Evolutionary conservation across 139 green algal species (phyloP), one percentile per base, ranked within the genome.

Genomic region (Chlorella sp.): DNA sequence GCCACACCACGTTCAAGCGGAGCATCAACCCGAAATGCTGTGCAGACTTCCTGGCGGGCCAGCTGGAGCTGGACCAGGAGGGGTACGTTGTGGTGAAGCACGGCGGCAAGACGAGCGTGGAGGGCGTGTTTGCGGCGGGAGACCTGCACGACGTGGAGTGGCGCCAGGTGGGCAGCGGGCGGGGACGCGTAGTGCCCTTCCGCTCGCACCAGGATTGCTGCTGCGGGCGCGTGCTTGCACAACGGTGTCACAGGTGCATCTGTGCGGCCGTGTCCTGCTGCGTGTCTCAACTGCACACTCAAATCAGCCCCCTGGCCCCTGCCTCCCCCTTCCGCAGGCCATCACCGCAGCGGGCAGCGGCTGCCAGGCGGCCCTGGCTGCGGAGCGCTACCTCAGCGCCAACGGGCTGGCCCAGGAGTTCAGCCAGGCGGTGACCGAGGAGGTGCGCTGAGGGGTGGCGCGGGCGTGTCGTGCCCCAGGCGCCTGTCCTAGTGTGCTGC

Each of bases 321-420:
- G 8, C 20, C 13, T 17, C 4, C 11, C n/a, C 11, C 17, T 22
- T 54, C 80, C 89, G 60, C 96, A 99, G 87, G 97, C 97, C 51
- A 93, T 99, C 88, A 99, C 97, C 1, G 97, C 97, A 36, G 97
- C 97, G 17, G 97, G 96, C 62, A 94, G 90, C 30, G 97, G 97
- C 70, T 99, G 97, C 93, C 95, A 96, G 93, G 97, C 97, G 1
- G 97, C 97, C 14, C 91, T 99, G 28, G 89, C 90, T 19, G 93
- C 90, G n/a, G 97, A 99, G 93, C 93, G 95, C 24, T 99, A 96
- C 89, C 94, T 99, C 72, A 80, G 90, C 22, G 51, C 86, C 40
- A 46, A 72, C 36, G 74, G 68, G 11, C 62, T 87, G 74, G 70
- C 41, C 5, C 40, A 51, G 30, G 72, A 48, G 68, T 58, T 62